These are phyloP conservation scores for Erodium maritimum DNA, from an alignment of 345 rosid species.

Conservation along the genomic window DNA sequence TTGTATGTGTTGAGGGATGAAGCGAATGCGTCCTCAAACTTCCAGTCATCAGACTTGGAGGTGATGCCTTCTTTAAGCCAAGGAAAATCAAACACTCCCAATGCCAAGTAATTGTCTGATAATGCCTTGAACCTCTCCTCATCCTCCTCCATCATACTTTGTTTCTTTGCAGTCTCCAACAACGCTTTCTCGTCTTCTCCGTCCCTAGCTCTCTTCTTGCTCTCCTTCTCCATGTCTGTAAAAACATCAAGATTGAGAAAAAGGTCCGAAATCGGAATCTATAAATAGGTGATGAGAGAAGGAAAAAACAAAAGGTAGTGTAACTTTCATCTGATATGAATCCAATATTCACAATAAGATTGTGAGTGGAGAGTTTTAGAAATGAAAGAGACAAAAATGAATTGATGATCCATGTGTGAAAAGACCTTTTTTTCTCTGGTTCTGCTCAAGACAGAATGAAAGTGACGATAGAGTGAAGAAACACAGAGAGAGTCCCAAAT, in stretches of 20 bases:
- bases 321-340: background rate
- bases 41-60: slow-evolving; percentile 6
- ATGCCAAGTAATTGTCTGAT: background rate
- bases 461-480: slow-evolving; percentile 8
- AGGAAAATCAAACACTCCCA: slow-evolving; percentile 8
- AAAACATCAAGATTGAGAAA: background rate
- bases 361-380: background rate
- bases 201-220: slow-evolving; percentile 3
- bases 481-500: slow-evolving; percentile 5
- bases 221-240: slow-evolving; percentile 1
- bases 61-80: slow-evolving; percentile 8
- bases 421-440: too few species aligned
- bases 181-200: background rate
- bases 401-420: background rate
- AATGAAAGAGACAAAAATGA: background rate
- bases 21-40: slow-evolving; percentile 1
- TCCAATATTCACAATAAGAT: background rate
- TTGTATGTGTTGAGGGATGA: background rate
- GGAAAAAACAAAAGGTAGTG: too few species aligned
- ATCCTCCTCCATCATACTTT: background rate
- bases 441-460: too few species aligned
- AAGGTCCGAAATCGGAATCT: too few species aligned
- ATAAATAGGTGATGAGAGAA: too few species aligned
- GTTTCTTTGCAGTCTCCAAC: background rate
- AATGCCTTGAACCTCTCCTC: background rate